Conservation (phyloP, 192 early-diverging fungal genomes). For the Rhizophagus sp. region DNA sequence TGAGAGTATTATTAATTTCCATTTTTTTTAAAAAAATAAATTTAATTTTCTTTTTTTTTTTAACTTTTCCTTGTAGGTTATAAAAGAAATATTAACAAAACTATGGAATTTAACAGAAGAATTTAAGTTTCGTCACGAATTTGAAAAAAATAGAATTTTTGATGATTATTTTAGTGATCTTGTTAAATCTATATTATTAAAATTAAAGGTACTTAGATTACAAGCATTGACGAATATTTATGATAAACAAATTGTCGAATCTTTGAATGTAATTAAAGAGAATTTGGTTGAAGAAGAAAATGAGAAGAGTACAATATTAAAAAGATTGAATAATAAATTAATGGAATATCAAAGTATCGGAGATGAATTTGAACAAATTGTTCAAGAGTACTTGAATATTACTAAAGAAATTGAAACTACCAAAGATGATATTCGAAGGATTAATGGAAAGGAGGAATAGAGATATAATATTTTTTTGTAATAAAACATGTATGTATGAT, state of each 20-base stretch:
- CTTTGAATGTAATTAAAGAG: background rate
- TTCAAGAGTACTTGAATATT: background rate
- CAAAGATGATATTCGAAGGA: background rate
- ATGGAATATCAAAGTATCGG: conserved; percentile 2
- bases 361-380: conserved; percentile 18
- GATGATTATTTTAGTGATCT: conserved; percentile 9
- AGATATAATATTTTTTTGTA: no score
- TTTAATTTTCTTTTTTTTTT: background rate
- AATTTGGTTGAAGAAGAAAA: conserved; percentile 6
- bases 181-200: background rate
- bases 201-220: conserved; percentile 7
- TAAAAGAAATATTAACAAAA: conserved; percentile 2
- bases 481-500: no score
- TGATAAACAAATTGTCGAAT: conserved; percentile 12
- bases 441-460: background rate
- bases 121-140: conserved; percentile 15
- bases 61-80: background rate
- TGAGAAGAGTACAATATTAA: background rate
- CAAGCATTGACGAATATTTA: background rate
- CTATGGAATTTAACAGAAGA: conserved; percentile 16
- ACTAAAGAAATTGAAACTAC: conserved; percentile 12
- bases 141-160: conserved; percentile 14
- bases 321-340: background rate
- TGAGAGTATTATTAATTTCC: background rate
- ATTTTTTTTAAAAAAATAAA: background rate